phyloP scores from a whole-genome alignment of 225 moss, liverwort and hornwort species.

The Pleurozium schreberi region DNA sequence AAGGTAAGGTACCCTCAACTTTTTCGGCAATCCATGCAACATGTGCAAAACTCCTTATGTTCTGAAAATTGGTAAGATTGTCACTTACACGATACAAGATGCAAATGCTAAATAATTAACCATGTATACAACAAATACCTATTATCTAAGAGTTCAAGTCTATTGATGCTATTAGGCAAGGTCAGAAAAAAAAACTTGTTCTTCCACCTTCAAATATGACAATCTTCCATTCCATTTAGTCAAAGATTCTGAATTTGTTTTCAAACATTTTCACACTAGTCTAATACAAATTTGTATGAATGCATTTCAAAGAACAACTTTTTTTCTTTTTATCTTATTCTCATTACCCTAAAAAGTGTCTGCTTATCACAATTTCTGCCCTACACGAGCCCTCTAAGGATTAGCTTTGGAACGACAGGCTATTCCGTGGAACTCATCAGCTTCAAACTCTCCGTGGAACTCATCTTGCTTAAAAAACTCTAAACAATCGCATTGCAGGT shows the following conservation, averaged over 20 bases:
- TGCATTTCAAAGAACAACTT: rapidly evolving
- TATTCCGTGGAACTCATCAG: no score
- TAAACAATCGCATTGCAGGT: no score
- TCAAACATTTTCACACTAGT: rapidly evolving
- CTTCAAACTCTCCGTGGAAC: no score
- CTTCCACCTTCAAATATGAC: rapidly evolving
- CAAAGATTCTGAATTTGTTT: rapidly evolving
- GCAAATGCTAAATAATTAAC: background rate
- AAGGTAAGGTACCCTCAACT: no score
- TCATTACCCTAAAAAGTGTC: rapidly evolving
- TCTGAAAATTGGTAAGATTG: rapidly evolving
- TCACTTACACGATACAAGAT: background rate
- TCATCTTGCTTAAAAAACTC: no score
- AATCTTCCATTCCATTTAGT: rapidly evolving
- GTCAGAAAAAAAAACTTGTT: background rate
- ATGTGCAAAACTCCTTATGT: no score
- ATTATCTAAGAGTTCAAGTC: rapidly evolving
- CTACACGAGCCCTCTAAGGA: rapidly evolving
- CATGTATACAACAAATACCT: background rate
- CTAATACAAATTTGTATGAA: rapidly evolving
- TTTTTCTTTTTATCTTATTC: rapidly evolving
- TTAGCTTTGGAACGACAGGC: rapidly evolving
- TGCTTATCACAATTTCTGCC: no score
- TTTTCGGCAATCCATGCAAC: no score
- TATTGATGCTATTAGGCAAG: rapidly evolving